phyloP scores from a whole-genome alignment of 441 rosid genomes.

The Omphalea diandra region DNA sequence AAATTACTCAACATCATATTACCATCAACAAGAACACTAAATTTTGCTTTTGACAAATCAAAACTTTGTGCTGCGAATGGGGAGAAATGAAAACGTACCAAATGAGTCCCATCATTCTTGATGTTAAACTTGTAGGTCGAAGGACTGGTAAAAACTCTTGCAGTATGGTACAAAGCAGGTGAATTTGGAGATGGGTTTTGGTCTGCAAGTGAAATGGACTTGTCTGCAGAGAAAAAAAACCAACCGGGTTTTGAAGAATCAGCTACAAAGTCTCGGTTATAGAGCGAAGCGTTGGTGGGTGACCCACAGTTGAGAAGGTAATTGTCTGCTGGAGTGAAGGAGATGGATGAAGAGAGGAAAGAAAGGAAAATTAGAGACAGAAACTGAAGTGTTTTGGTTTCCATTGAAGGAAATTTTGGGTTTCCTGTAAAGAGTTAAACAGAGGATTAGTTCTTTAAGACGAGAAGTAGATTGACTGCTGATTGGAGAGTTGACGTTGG shows the following conservation, averaged over 20 bases:
- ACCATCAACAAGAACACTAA: slow-evolving; percentile 56
- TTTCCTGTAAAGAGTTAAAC: slow-evolving; percentile 7
- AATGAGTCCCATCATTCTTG: slow-evolving; percentile 52
- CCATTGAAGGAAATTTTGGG: slow-evolving; percentile 33
- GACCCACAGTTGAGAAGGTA: slow-evolving; percentile 83
- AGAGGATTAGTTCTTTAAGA: slow-evolving; percentile 6
- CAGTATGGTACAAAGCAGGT: slow-evolving; percentile 48
- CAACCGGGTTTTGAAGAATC: slow-evolving; percentile 44
- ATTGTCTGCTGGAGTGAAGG: slow-evolving; percentile 65
- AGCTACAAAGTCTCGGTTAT: slow-evolving; percentile 50
- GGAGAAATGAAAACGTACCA: slow-evolving; percentile 89
- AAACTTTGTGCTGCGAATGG: slow-evolving; percentile 59
- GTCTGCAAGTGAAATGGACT: slow-evolving; percentile 46
- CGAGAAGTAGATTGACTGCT: not conserved
- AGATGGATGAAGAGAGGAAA: slow-evolving; percentile 23
- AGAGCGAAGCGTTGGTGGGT: slow-evolving; percentile 41
- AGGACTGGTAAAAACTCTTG: slow-evolving; percentile 56
- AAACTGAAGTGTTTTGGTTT: slow-evolving; percentile 24
- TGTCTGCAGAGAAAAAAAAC: slow-evolving; percentile 31
- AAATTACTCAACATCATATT: slow-evolving; percentile 43
- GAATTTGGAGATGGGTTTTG: slow-evolving; percentile 44
- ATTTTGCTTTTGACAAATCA: slow-evolving; percentile 48
- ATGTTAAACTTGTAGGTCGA: slow-evolving; percentile 56
- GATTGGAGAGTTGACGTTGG: slow-evolving; percentile 2
- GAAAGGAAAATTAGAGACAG: slow-evolving; percentile 30